phyloP scores from a whole-genome alignment of 306 rosid genomes.

The Ammopiptanthus mongolicus region DNA sequence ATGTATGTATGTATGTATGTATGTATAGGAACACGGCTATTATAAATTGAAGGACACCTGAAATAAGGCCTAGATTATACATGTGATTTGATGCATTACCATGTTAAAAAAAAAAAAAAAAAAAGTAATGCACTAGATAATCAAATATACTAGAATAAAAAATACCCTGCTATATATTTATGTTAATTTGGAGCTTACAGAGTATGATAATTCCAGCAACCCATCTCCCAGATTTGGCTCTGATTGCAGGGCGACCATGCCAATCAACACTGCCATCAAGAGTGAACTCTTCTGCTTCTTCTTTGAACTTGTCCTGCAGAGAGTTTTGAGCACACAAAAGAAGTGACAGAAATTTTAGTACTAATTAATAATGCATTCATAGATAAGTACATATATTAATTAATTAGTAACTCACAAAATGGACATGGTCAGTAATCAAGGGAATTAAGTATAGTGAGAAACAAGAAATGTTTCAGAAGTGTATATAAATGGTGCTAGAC shows the following conservation, averaged over 20 bases:
- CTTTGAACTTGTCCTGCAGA: constrained; percentile 43
- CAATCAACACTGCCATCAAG: constrained; percentile 84
- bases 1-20: no score
- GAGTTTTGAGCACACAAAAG: not conserved
- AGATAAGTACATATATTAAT: not conserved
- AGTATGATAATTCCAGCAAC: constrained; percentile 79
- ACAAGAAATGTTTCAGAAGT: not conserved
- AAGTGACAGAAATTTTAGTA: not conserved
- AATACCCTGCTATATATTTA: not conserved
- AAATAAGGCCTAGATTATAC: no score
- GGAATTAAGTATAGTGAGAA: not conserved
- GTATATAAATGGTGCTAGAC: not conserved
- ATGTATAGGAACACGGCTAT: no score
- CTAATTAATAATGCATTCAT: not conserved
- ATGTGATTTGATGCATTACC: not conserved
- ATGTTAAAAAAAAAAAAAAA: no score
- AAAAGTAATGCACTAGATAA: no score
- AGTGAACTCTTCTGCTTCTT: constrained; percentile 47
- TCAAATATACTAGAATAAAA: not conserved
- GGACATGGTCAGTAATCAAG: not conserved
- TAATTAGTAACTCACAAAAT: not conserved
- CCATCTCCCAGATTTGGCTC: constrained; percentile 84
- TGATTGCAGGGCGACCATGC: constrained; percentile 77
- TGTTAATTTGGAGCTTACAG: constrained; percentile 51
- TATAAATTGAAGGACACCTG: no score